Evolutionary conservation across 208 protist genomes (phyloP), one percentile per base, ranked within the genome.

Genomic region (Trypanosoma rangeli): DNA sequence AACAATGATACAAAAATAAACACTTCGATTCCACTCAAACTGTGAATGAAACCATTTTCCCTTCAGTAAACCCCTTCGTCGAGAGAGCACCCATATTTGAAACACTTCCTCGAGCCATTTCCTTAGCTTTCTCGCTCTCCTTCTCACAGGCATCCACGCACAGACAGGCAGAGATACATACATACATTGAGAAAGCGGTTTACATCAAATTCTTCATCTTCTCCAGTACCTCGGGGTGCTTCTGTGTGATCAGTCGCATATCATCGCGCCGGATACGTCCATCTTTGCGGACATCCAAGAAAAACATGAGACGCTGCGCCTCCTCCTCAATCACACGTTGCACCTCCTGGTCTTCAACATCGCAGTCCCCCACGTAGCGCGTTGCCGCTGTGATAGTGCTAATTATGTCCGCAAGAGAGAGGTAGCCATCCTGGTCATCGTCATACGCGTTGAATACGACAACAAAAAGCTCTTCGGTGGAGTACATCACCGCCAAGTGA

Each of bases 361-460:
- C 88, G 70, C 83, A 94, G 68, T 97, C 89, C 20, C 89, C 91
- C 16, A 95, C 95, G 69, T 94, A 98, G 5, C 82, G 76, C 42
- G 92, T 97, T 50, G 94, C 90, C 5, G 84, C 87, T 35, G 93
- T 94, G 50, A 98, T 90, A 44, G 97, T 92, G 56, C 78, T 68
- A 52, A 81, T 82, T 68, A 98, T 86, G 35, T 98, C 95, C 4
- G 81, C 58, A 22, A 89, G 71, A 7, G 86, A 94, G 29, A 98
- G 82, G 70, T 78, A 87, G n/a, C 94, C 95, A 54, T 97, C 88
- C 12, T 86, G 83, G 70, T 98, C 89, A n/a, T 86, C 79, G 80
- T 98, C 96, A 79, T 97, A 98, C 22, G 93, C 85, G 61, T 90
- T 87, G 73, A 98, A 98, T 33, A 97, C 81, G 39, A 98, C 81